Evolutionary conservation across 1,139 yeast species (phyloP), one percentile per base, ranked within the genome.

Genomic region (Protomyces inundatus): DNA sequence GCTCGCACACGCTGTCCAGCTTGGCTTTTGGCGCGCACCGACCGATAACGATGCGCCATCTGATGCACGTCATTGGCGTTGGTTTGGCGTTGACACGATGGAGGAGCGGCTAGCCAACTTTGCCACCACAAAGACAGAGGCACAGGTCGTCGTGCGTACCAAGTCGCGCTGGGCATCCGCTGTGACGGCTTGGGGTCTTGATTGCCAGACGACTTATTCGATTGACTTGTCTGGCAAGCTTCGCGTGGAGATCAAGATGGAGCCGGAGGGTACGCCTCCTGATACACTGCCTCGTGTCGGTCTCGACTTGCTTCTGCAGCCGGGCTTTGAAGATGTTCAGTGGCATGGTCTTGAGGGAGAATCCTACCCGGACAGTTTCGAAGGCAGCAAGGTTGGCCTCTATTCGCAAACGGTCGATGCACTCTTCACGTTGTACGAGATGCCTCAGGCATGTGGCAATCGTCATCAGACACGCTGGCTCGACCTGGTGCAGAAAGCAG

Each of bases 301-400:
- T 5, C 67, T 71, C 52, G 75, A 73, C 52, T 68, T 70, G 52
- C 34, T 61, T 5, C 32, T 66, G 10, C 40, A 66, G 7, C 16
- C 45, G 5, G 58, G 48, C 14, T 66, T 68, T 7, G 65, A 70
- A n/a, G 66, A 65, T 6, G 69, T 67, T 57, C 66, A 62, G 35
- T 76, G 78, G 78, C 71, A 72, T 54, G 79, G 79, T 0, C 76
- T 76, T 9, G 77, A 77, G 4, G 76, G 74, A 10, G 78, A 76
- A 66, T 70, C 76, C 33, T 76, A 76, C 65, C 67, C 73, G 2
- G 79, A 76, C 64, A 73, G 74, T 60, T 70, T 71, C 61, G 70
- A 71, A 45, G 75, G 73, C 12, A 74, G 71, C 51, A 68, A 65
- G 57, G 36, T 75, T 36, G 79, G 75, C 6, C 54, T 71, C 6